Evolutionary conservation across 1,139 yeast species (phyloP).

Genomic region (Candida smagusa): DNA sequence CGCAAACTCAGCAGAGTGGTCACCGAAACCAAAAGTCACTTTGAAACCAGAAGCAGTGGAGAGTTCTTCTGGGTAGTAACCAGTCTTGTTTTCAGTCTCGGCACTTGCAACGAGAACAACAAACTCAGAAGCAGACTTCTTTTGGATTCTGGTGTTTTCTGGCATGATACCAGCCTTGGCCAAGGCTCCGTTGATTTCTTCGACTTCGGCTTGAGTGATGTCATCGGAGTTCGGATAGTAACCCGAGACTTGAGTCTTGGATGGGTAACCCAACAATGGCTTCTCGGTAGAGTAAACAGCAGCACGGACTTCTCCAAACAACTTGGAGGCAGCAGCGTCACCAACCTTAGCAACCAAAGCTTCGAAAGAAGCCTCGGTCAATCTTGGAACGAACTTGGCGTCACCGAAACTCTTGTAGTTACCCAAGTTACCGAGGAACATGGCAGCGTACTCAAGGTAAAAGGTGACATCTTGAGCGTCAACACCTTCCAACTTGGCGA

Average conservation of each 20-base stretch:
- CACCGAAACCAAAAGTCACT: constrained; percentile 68
- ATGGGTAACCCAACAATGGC: constrained; percentile 71
- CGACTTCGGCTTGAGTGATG: constrained; percentile 60
- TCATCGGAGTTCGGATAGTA: constrained; percentile 50
- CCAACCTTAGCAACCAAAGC: constrained; percentile 41
- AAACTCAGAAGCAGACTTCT: constrained; percentile 42
- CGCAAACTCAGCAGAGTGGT: constrained; percentile 62
- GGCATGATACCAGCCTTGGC: constrained; percentile 67
- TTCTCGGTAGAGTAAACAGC: constrained; percentile 52
- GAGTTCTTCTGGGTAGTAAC: constrained; percentile 34
- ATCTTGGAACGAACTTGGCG: constrained; percentile 72
- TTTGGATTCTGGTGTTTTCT: constrained; percentile 75
- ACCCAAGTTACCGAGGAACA: constrained; percentile 77
- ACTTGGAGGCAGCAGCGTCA: constrained; percentile 29
- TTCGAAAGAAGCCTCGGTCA: constrained; percentile 47
- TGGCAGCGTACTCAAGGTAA: constrained; percentile 77
- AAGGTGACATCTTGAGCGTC: constrained; percentile 34
- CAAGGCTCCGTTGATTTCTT: constrained; percentile 60
- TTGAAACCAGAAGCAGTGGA: constrained; percentile 26
- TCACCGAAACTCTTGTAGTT: constrained; percentile 91
- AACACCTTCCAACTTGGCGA: constrained; percentile 21
- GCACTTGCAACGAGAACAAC: constrained; percentile 64
- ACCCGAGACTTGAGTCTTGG: constrained; percentile 68
- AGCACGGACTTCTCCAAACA: constrained; percentile 44
- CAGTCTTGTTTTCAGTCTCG: constrained; percentile 38